phyloP scores from a whole-genome alignment of 2,329 filamentous ascomycete species.

The Sporothrix inflata region DNA sequence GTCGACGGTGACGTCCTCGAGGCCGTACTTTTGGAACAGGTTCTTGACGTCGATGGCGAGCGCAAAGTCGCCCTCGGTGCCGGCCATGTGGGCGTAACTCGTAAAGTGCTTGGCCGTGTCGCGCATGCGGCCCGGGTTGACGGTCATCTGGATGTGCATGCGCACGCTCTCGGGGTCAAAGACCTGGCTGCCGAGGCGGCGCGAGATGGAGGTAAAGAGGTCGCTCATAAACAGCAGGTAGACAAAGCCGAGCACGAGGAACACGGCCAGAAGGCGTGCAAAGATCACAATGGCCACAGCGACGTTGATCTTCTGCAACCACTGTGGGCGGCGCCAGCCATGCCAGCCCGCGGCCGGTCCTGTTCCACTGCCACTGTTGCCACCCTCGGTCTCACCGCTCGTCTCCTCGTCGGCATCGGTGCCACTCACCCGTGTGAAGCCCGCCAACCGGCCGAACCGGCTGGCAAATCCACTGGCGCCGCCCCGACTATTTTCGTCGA shows the following conservation, averaged over 20 bases:
- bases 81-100: conserved; percentile 84
- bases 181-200: conserved; percentile 67
- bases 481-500: conserved; percentile 35
- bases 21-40: conserved; percentile 69
- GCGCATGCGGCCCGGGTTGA: conserved; percentile 71
- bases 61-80: conserved; percentile 89
- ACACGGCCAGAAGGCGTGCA: conserved; percentile 72
- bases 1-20: conserved; percentile 77
- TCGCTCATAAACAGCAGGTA: conserved; percentile 88
- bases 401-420: conserved; percentile 20
- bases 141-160: conserved; percentile 70
- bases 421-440: conserved; percentile 28
- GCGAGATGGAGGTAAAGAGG: conserved; percentile 69
- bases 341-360: background rate
- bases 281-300: conserved; percentile 62
- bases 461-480: conserved; percentile 15
- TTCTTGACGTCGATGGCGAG: conserved; percentile 82
- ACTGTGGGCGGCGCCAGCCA: conserved; percentile 32
- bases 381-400: background rate
- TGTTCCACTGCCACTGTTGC: background rate
- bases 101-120: conserved; percentile 78
- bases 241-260: conserved; percentile 75
- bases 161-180: conserved; percentile 85
- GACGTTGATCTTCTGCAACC: conserved; percentile 45
- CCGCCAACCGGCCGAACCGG: conserved; percentile 28